phyloP scores from a whole-genome alignment of 1,139 yeast species.

The Candida pseudoviswanathii region DNA sequence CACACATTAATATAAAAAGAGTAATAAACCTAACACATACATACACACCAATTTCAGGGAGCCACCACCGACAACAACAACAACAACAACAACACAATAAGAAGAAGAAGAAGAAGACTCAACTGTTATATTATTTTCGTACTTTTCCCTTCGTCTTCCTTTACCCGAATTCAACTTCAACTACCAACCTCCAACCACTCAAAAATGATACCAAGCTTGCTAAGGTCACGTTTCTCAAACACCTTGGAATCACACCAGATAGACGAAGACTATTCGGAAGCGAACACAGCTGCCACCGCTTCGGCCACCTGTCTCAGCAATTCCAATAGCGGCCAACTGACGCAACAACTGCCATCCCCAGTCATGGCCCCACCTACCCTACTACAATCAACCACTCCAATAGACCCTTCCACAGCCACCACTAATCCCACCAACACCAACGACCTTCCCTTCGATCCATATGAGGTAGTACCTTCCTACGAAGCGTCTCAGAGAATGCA shows the following conservation, averaged over 20 bases:
- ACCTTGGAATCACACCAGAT: conserved; percentile 37
- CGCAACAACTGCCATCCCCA: not conserved
- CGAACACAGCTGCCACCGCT: conserved; percentile 11
- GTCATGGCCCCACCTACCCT: conserved; percentile 9
- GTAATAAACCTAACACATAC: not conserved
- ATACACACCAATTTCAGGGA: not conserved
- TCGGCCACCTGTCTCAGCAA: not conserved
- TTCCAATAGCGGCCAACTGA: not conserved
- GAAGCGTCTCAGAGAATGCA: conserved; percentile 47
- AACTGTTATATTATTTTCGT: not conserved
- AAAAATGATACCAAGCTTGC: conserved; percentile 19
- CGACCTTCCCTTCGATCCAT: conserved; percentile 28
- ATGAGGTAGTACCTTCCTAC: conserved; percentile 47
- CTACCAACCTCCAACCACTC: not conserved
- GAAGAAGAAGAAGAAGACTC: not conserved
- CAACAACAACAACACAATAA: no score
- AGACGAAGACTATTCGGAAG: conserved; percentile 36
- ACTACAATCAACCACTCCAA: not conserved
- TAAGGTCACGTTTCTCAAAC: conserved; percentile 31
- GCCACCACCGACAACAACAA: no score
- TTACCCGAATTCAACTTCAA: not conserved
- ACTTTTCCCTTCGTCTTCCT: not conserved
- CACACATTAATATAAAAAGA: not conserved
- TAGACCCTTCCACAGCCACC: not conserved
- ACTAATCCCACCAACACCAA: not conserved